Conservation (phyloP, 106 monocot species). For the Platanthera guangdongensis region DNA sequence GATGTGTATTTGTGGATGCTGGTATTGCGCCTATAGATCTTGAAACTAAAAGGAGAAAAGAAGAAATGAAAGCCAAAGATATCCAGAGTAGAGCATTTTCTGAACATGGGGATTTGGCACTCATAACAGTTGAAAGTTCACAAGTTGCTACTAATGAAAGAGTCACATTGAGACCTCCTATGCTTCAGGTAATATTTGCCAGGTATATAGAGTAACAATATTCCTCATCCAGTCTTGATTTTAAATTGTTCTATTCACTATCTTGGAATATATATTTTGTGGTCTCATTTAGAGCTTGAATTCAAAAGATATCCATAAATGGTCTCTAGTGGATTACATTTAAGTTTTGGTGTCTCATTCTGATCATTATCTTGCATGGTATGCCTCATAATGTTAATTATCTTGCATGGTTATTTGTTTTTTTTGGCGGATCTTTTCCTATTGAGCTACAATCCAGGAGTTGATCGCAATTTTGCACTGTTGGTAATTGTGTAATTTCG, state of each 20-base stretch:
- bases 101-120: slow-evolving; percentile 62
- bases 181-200: slow-evolving; percentile 47
- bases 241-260: background rate
- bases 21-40: slow-evolving; percentile 92
- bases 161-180: slow-evolving; percentile 51
- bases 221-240: background rate
- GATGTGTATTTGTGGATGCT: slow-evolving; percentile 98
- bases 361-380: no score
- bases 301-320: background rate
- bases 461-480: background rate
- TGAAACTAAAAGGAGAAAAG: slow-evolving; percentile 88
- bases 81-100: slow-evolving; percentile 49
- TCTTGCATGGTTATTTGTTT: background rate
- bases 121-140: slow-evolving; percentile 50
- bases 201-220: background rate
- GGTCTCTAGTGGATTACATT: background rate
- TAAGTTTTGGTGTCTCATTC: background rate
- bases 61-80: slow-evolving; percentile 87
- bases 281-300: background rate
- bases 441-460: background rate
- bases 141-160: slow-evolving; percentile 40
- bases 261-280: background rate
- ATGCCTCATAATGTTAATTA: no score
- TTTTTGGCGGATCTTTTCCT: background rate
- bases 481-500: background rate